Evolutionary conservation across 805 yeast species (phyloP).

Genomic region (Saccharomyces mikatae): DNA sequence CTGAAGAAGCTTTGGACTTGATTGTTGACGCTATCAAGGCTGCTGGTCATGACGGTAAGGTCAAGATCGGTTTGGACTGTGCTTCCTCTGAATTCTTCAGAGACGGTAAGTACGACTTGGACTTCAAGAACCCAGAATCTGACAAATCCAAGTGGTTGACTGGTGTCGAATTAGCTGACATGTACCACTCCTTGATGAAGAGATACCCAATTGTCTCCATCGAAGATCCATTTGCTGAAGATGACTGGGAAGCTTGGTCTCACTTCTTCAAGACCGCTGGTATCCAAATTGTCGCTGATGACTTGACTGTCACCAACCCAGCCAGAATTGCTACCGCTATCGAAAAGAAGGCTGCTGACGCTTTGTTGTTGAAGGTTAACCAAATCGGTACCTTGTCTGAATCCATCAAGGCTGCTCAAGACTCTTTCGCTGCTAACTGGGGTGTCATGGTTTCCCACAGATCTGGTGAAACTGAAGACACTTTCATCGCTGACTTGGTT

Average conservation of each 20-base stretch:
- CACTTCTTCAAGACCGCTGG: conserved; percentile 71
- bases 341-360: conserved; percentile 92
- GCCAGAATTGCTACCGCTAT: conserved; percentile 88
- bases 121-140: conserved; percentile 94
- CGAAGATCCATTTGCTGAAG: conserved; percentile 99
- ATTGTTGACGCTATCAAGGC: conserved; percentile 79
- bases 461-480: conserved; percentile 99
- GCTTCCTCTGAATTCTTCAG: conserved; percentile 97
- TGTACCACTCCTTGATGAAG: conserved; percentile 70
- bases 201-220: conserved; percentile 96
- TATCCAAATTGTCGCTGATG: conserved; percentile 94
- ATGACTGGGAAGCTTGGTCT: conserved; percentile 98
- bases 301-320: conserved; percentile 98
- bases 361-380: conserved; percentile 93
- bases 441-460: conserved; percentile 99
- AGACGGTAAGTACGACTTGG: conserved; percentile 95
- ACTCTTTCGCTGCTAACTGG: conserved; percentile 94
- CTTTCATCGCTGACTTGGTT: conserved; percentile 93
- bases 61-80: conserved; percentile 88
- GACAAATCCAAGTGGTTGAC: conserved; percentile 86
- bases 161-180: conserved; percentile 77
- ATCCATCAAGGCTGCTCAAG: conserved; percentile 94
- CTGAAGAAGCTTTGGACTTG: conserved; percentile 95
- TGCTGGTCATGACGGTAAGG: conserved; percentile 93
- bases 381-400: conserved; percentile 96